Evolutionary conservation across 1,139 yeast species (phyloP), one percentile per base, ranked within the genome.

Genomic region (Arxiozyma bovina): DNA sequence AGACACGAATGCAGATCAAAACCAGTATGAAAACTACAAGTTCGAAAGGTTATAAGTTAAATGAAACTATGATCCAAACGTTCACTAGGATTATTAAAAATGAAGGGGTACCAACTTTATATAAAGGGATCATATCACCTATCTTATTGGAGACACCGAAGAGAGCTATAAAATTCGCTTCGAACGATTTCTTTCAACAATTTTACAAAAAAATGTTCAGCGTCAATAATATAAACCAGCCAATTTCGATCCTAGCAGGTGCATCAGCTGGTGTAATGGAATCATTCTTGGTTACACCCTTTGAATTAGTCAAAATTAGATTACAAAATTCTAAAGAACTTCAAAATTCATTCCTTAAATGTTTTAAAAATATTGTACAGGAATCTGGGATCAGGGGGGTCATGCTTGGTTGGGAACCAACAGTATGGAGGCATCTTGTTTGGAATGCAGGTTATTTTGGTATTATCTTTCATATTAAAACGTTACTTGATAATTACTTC

Each of bases 371-470:
- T 68, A 87, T 90, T 58, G 73, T 91, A 58, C 78, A 77, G 63
- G 74, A 77, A 54, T 87, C 90, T 70, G 99, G 99, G 66, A 70
- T 81, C 1, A 73, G 87, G 57, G 94, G 96, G 1, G 74, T 93
- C 69, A 91, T 93, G 74, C 90, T 88, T 70, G 99, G 99, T 57
- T 76, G 93, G 63, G 99, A 94, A 75, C 90, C 97, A 25, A 93
- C 99, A 22, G 74, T 93, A 70, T 91, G 96, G 96, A 87, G 99
- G 79, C 99, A 94, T 71, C 80, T 88, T 60, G 76, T 83, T 61
- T 94, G 99, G 99, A 94, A 94, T 72, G 96, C 97, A 50, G 99
- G 99, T 57, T 94, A 94, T 76, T 94, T 94, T 70, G 99, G 99
- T 58, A 82, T 87, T 63, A 94, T 94, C 65, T 87, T 83, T 80